Evolutionary conservation across 73 alveolate genomes (phyloP).

Genomic region (Stentor roeselii): DNA sequence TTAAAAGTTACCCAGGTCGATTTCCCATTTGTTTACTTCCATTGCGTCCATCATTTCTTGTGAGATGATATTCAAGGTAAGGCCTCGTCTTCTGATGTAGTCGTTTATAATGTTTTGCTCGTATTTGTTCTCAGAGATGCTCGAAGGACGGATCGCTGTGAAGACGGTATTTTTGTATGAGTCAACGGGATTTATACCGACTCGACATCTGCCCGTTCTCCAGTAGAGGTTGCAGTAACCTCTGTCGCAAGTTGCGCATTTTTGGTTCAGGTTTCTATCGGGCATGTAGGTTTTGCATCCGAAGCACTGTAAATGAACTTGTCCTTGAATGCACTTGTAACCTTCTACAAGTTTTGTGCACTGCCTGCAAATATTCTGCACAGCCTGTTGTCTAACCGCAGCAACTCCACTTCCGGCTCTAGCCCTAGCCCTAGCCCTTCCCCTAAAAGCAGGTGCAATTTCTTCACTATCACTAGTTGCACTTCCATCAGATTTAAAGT

Average conservation of each 20-base stretch:
- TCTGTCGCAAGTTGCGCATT: constrained; percentile 40
- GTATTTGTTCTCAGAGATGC: background rate
- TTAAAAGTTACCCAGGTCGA: constrained; percentile 25
- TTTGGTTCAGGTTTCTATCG: constrained; percentile 33
- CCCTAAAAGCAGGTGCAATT: constrained; percentile 24
- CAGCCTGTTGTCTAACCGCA: background rate
- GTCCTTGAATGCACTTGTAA: constrained; percentile 34
- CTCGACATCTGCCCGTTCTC: constrained; percentile 26
- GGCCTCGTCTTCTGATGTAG: constrained; percentile 15
- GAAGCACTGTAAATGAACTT: constrained; percentile 36
- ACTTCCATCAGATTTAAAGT: constrained; percentile 4
- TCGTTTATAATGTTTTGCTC: constrained; percentile 18
- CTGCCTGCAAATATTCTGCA: constrained; percentile 41
- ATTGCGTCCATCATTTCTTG: constrained; percentile 42
- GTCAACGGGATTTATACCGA: background rate
- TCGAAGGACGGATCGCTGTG: constrained; percentile 26
- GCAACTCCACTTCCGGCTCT: constrained; percentile 15
- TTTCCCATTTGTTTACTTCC: constrained; percentile 23
- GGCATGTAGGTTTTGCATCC: constrained; percentile 47
- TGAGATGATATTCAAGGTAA: background rate
- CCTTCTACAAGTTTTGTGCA: constrained; percentile 45
- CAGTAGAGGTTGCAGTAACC: constrained; percentile 45
- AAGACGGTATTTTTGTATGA: background rate
- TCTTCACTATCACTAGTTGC: constrained; percentile 29
- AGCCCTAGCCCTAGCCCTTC: constrained; percentile 47